These are phyloP conservation scores for Lenzites betulinus DNA, from an alignment of 768 basidiomycete genomes.

Conservation along the genomic window DNA sequence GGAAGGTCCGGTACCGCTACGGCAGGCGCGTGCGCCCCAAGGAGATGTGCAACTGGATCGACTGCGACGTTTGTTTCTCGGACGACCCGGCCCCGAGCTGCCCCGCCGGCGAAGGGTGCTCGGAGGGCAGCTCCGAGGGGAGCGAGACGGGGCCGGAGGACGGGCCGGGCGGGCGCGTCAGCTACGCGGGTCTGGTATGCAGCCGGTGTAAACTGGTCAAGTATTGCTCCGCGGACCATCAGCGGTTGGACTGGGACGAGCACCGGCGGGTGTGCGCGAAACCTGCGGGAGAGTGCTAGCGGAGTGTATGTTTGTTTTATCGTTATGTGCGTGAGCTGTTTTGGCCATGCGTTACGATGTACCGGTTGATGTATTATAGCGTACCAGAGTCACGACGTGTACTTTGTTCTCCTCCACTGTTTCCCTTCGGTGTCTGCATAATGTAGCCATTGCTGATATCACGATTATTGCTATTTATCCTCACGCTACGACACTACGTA, in stretches of 20 bases:
- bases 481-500: too few species aligned
- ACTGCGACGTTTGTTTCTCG: constrained; percentile 63
- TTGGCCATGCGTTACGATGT: too few species aligned
- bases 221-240: constrained; percentile 76
- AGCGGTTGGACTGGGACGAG: constrained; percentile 78
- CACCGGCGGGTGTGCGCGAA: constrained; percentile 69
- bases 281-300: constrained; percentile 25
- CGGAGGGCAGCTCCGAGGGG: constrained; percentile 44
- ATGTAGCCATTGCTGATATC: too few species aligned
- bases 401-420: too few species aligned
- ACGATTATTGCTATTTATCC: too few species aligned
- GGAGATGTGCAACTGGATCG: constrained; percentile 85
- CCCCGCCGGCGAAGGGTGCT: constrained; percentile 33
- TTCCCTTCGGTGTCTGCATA: too few species aligned
- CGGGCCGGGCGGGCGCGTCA: constrained; percentile 1
- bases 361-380: too few species aligned
- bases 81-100: constrained; percentile 36
- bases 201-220: constrained; percentile 79
- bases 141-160: constrained; percentile 40
- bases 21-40: constrained; percentile 47
- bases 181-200: constrained; percentile 56
- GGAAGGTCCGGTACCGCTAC: constrained; percentile 42
- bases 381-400: too few species aligned
- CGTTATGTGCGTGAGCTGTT: too few species aligned
- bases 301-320: too few species aligned